Base-by-base conservation (phyloP, 257 asterid genomes). In the Coffea canephora region DNA sequence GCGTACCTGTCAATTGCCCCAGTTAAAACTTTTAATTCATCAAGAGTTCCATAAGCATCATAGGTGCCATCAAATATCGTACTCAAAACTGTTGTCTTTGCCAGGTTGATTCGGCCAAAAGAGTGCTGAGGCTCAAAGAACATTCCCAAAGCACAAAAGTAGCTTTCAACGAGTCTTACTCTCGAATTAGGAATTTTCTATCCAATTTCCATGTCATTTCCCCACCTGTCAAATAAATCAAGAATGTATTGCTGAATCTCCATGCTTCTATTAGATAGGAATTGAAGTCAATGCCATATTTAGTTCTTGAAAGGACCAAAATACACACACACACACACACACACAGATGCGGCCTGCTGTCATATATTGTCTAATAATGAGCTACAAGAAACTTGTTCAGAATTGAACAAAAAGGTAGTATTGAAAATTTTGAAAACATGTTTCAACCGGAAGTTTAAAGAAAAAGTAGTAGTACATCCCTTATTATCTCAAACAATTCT, bases 401-500 rank as follows among this genome's bases (percentile, higher is more conserved):
- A 27, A 27, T 27, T 27, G 27, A 27, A 27, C 27, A 27, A 27
- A 27, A 27, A 27, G 27, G 27, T 27, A 27, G 27, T 27, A 27
- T 27, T 27, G 27, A 27, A 27, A 27, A 27, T 27, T 27, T 27
- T 27, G 27, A 27, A 27, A 27, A 27, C 27, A 27, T 27, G 27
- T 27, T 27, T 27, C 27, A 27, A 27, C 27, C 27, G 27, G 27
- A 27, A 27, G 27, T 27, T 27, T 27, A 27, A 27, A 27, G 27
- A 27, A 27, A 27, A 27, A 27, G 27, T 27, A 27, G 27, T 48
- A 54, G 61, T 4, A 54, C 15, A 16, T 74, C 78, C 85, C 84
- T 82, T 15, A 81, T 31, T 36, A 82, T 43, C 64, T 76, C 52
- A 19, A 15, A 21, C 10, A 85, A 75, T 62, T 85, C 89, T 59